Evolutionary conservation across 257 asterid species (phyloP), one percentile per base, ranked within the genome.

Genomic region (Agastache rugosa): DNA sequence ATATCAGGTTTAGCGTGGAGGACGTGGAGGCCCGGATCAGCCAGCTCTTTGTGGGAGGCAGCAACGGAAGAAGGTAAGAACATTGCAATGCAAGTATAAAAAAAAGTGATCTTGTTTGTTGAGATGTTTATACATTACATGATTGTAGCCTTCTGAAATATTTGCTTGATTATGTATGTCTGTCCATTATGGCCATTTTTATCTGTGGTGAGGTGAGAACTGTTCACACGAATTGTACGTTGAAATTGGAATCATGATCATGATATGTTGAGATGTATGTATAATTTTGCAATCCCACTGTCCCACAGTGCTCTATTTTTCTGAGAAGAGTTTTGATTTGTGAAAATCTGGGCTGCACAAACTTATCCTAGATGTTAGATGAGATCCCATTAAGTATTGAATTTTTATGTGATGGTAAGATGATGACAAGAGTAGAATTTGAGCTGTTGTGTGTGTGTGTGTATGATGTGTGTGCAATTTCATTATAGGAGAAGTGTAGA

Each of bases 11-110:
- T 66, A 83, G 87, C 7, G 90, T 70, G 63, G 97, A 90, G 59
- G 97, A 90, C 15, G 68, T 94, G n/a, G 96, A 86, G 85, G 91
- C 86, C 73, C 86, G 89, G 75, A 81, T 94, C 54, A 72, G 75
- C 10, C 90, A 85, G 72, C 81, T 94, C 81, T 94, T 94, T 79
- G 70, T 77, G 47, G 95, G 93, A 69, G 80, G 70, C 37, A 79
- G 79, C 75, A 72, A 86, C 51, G 88, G 93, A 76, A 83, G 85
- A 84, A 87, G 89, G 87, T 91, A 87, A 93, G 77, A 45, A 22
- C 63, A 65, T 34, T 63, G 44, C 44, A 39, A 39, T 59, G 63
- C 72, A 51, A 66, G 83, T 53, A 81, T 78, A 82, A 31, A 83
- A 56, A 59, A 39, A 39, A 42, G 75, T 60, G 61, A 76, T 70